Evolutionary conservation across 805 yeast species (phyloP).

Genomic region (Candida xyloterini): DNA sequence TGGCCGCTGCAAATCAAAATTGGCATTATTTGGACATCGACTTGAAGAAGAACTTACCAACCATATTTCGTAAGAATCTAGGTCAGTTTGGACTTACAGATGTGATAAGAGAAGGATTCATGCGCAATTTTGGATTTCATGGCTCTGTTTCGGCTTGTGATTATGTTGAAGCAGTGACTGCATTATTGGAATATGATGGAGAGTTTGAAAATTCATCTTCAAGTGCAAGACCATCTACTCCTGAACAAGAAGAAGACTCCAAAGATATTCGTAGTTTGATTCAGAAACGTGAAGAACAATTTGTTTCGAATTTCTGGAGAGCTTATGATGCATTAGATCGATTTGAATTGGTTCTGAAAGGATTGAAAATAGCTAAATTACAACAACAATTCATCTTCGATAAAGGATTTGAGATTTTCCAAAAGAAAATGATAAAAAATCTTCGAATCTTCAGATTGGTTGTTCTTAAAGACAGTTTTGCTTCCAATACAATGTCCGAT

Average conservation of each 20-base stretch:
- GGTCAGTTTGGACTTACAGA: constrained; percentile 80
- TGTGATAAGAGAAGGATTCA: constrained; percentile 79
- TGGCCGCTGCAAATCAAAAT: constrained; percentile 82
- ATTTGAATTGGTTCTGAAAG: constrained; percentile 57
- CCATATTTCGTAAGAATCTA: constrained; percentile 65
- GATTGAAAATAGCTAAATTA: constrained; percentile 78
- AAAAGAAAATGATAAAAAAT: constrained; percentile 75
- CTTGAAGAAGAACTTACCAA: constrained; percentile 68
- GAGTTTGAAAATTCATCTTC: constrained; percentile 17
- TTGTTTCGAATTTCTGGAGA: constrained; percentile 48
- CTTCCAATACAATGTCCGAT: constrained; percentile 18
- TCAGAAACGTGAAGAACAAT: constrained; percentile 31
- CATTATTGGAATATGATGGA: constrained; percentile 72
- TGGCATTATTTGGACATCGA: constrained; percentile 89
- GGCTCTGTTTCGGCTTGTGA: constrained; percentile 91
- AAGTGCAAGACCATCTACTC: constrained; percentile 14
- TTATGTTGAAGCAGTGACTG: constrained; percentile 84
- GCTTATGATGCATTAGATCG: constrained; percentile 53
- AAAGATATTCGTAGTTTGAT: constrained; percentile 29
- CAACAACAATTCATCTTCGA: constrained; percentile 81
- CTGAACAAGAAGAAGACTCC: constrained; percentile 26
- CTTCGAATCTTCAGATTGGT: constrained; percentile 79
- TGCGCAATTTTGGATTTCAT: constrained; percentile 80
- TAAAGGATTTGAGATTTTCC: constrained; percentile 87
- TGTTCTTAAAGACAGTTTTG: constrained; percentile 70